Conservation (phyloP, 192 early-diverging fungal species). For the Mortierella hygrophila region DNA sequence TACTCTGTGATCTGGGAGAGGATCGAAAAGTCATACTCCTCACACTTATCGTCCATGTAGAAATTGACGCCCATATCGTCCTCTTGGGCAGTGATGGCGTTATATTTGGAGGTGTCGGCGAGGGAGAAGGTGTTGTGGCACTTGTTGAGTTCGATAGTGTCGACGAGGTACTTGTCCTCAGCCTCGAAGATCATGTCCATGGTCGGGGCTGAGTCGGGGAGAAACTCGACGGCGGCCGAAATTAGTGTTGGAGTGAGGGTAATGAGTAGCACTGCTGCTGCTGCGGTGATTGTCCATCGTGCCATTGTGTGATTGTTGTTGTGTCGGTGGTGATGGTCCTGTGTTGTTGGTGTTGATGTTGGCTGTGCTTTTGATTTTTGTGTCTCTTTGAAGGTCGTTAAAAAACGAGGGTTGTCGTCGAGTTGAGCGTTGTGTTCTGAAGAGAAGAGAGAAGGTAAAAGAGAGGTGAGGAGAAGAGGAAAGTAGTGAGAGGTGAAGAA, state of each 20-base stretch:
- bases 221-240: constrained; percentile 16
- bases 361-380: background rate
- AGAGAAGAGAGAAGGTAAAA: background rate
- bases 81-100: constrained; percentile 10
- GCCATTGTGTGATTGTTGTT: background rate
- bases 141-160: constrained; percentile 16
- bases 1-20: constrained; percentile 18
- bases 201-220: background rate
- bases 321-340: background rate
- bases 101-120: constrained; percentile 10
- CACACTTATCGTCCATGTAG: constrained; percentile 40
- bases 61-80: constrained; percentile 30
- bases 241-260: constrained; percentile 6
- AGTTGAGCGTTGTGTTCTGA: background rate
- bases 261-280: background rate
- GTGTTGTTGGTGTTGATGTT: background rate
- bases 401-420: background rate
- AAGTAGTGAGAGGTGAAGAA: background rate
- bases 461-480: background rate
- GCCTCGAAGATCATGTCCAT: constrained; percentile 27
- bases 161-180: background rate
- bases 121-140: constrained; percentile 12
- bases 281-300: background rate
- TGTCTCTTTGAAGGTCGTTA: background rate
- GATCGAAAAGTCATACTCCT: constrained; percentile 48